Evolutionary conservation across 2,329 filamentous ascomycete species (phyloP).

Genomic region (Seiridium unicorne): DNA sequence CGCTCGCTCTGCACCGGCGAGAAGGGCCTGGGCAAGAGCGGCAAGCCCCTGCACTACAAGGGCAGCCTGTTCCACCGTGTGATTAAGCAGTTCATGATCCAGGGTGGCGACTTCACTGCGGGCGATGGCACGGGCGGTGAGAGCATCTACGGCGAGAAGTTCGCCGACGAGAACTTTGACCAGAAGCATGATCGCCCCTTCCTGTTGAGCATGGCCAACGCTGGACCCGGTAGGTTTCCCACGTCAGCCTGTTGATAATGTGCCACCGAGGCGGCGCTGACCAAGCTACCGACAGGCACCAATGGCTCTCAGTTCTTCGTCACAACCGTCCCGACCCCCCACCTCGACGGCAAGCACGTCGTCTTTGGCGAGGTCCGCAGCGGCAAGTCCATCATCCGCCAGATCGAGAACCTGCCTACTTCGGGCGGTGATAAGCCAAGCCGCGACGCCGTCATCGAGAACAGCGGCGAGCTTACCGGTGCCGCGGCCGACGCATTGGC

Average conservation of each 20-base stretch:
- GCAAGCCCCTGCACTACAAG: slow-evolving; percentile 91
- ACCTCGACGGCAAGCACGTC: slow-evolving; percentile 94
- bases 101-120: slow-evolving; percentile 94
- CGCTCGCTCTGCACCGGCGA: slow-evolving; percentile 91
- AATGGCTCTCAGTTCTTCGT: slow-evolving; percentile 99
- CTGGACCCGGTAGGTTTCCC: slow-evolving; percentile 69
- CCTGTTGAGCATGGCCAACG: slow-evolving; percentile 96
- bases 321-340: slow-evolving; percentile 91
- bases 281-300: slow-evolving; percentile 55
- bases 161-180: slow-evolving; percentile 94
- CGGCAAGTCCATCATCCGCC: slow-evolving; percentile 86
- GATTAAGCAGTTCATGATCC: slow-evolving; percentile 99
- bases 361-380: slow-evolving; percentile 94
- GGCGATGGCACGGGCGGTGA: slow-evolving; percentile 95
- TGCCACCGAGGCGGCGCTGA: no score
- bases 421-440: slow-evolving; percentile 74
- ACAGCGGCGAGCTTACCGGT: slow-evolving; percentile 83
- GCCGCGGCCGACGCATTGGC: slow-evolving; percentile 62
- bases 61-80: slow-evolving; percentile 91
- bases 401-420: slow-evolving; percentile 82
- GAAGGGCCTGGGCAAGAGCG: slow-evolving; percentile 78
- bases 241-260: neutral
- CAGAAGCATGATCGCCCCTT: slow-evolving; percentile 91
- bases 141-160: slow-evolving; percentile 96
- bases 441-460: slow-evolving; percentile 69